These are phyloP conservation scores for Starmera stellimalicola DNA, from an alignment of 1,139 yeast species.

Conservation along the genomic window DNA sequence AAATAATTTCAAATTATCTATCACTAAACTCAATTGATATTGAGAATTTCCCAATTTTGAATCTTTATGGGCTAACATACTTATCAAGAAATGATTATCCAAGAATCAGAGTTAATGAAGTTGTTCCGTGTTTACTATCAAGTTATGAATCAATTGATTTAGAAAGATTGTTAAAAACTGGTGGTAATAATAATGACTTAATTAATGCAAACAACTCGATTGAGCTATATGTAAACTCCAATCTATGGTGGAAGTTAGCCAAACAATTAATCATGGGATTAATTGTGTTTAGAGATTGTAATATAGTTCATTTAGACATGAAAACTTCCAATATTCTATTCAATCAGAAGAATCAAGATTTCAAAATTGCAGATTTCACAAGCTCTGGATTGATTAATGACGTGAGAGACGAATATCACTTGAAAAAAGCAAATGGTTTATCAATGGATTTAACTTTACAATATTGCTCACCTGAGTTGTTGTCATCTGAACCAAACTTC, in stretches of 20 bases:
- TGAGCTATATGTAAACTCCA: slow-evolving; percentile 17
- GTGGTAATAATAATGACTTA: background rate
- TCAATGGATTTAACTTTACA: slow-evolving; percentile 26
- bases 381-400: slow-evolving; percentile 19
- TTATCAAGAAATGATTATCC: slow-evolving; percentile 8
- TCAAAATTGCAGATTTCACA: slow-evolving; percentile 29
- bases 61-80: slow-evolving; percentile 20
- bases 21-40: slow-evolving; percentile 4
- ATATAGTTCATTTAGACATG: slow-evolving; percentile 26
- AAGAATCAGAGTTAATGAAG: slow-evolving; percentile 13
- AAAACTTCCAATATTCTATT: slow-evolving; percentile 27
- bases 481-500: slow-evolving; percentile 18
- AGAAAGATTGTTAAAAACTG: slow-evolving; percentile 11
- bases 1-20: slow-evolving; percentile 16
- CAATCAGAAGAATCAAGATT: slow-evolving; percentile 9
- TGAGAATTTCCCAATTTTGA: slow-evolving; percentile 21
- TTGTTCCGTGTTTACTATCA: slow-evolving; percentile 23
- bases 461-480: slow-evolving; percentile 28
- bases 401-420: slow-evolving; percentile 6
- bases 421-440: slow-evolving; percentile 7
- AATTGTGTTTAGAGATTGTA: slow-evolving; percentile 15
- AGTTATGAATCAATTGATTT: slow-evolving; percentile 19
- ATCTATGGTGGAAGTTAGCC: slow-evolving; percentile 23
- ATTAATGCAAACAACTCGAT: background rate
- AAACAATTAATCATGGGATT: slow-evolving; percentile 19